These are phyloP conservation scores for Gossypium longicalyx DNA, from an alignment of 345 rosid species.

Conservation along the genomic window DNA sequence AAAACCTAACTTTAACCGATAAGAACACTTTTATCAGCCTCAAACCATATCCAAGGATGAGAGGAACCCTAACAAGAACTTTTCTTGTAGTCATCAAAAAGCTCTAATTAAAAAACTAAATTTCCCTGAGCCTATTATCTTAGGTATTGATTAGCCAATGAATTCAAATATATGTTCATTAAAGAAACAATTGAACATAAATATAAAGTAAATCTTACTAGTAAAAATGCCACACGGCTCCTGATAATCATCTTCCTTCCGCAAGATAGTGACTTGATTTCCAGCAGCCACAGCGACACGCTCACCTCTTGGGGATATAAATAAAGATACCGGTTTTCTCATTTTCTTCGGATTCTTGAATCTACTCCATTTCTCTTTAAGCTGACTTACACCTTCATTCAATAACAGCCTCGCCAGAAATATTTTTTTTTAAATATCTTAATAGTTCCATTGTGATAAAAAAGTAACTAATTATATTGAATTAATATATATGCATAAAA, in stretches of 20 bases:
- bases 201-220: slow-evolving; percentile 33
- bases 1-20: not conserved
- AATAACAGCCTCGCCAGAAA: slow-evolving; percentile 15
- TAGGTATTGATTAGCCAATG: not conserved
- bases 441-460: not conserved
- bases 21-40: not conserved
- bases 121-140: no score
- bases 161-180: not conserved
- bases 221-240: slow-evolving; percentile 60
- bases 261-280: slow-evolving; percentile 61
- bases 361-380: slow-evolving; percentile 65
- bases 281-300: slow-evolving; percentile 74
- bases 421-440: not conserved
- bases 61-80: no score
- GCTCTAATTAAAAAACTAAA: no score
- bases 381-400: slow-evolving; percentile 50
- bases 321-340: slow-evolving; percentile 48
- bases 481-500: not conserved
- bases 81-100: no score
- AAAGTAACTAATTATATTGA: not conserved
- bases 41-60: slow-evolving; percentile 2
- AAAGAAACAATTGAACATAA: not conserved
- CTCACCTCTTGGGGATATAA: slow-evolving; percentile 74
- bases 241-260: slow-evolving; percentile 64
- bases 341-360: slow-evolving; percentile 37